These are phyloP conservation scores for Sclerotinia spermophila DNA, from an alignment of 2,329 filamentous ascomycete species.

Conservation along the genomic window DNA sequence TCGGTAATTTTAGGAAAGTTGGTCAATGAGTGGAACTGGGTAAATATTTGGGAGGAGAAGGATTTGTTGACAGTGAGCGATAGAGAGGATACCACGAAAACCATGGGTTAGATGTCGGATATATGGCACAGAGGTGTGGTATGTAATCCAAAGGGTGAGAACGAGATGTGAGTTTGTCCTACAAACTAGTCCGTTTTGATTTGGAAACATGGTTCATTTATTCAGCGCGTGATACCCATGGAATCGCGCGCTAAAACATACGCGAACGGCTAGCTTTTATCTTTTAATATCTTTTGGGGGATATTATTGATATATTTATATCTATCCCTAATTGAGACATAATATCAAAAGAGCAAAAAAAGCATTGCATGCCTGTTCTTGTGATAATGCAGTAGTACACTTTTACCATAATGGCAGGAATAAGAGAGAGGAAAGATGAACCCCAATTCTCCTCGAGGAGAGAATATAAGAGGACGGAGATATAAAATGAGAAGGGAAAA, in stretches of 20 bases:
- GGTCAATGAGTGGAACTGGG: not conserved
- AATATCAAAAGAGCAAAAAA: not conserved
- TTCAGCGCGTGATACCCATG: not conserved
- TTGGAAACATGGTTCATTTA: not conserved
- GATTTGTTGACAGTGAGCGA: not conserved
- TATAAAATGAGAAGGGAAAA: not conserved
- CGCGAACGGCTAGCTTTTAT: not conserved
- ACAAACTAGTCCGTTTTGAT: not conserved
- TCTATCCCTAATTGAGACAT: not conserved
- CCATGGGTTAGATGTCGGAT: not conserved
- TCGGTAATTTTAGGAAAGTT: not conserved
- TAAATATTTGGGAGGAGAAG: not conserved
- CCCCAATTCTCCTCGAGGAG: not conserved
- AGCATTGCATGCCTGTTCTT: not conserved
- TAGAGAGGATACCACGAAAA: not conserved
- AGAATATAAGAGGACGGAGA: not conserved
- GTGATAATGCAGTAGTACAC: not conserved
- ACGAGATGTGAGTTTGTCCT: not conserved
- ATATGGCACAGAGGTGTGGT: not conserved
- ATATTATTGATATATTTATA: not conserved
- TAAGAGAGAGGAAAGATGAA: not conserved
- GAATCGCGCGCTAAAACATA: not conserved
- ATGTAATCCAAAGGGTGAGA: not conserved
- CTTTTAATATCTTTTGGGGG: not conserved
- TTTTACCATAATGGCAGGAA: not conserved